Evolutionary conservation across 768 basidiomycete species (phyloP), one percentile per base, ranked within the genome.

Genomic region (Termitomyces sp.): DNA sequence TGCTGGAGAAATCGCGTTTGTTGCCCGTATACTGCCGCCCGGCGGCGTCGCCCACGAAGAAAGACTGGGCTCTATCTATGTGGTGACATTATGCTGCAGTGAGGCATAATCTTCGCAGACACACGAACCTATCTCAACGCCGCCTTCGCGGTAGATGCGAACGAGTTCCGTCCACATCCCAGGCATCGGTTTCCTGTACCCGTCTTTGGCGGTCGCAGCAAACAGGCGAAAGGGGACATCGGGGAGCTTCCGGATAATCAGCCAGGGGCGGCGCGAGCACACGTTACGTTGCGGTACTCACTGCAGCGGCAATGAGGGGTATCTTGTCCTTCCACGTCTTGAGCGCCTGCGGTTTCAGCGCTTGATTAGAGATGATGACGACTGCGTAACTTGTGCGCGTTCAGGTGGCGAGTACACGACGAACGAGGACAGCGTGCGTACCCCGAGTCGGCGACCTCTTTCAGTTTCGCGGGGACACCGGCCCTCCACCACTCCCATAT

Each of bases 11-110:
- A 73, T 97, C 95, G 30, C 73, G 71, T 48, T 78, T 73, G 40
- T 65, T 66, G 38, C 69, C 70, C 18, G 72, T 53, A 60, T 77
- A 79, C 50, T 74, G 69, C 48, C 95, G 83, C 12, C 94, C 95
- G 12, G 93, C 95, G 1, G 93, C 93, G 65, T 97, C 95, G 3
- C 95, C 95, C 1, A 96, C 87, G 64, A 89, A 95, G 65, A 91
- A 90, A 0, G 91, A 88, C 0, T 75, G 46, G 0, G 67, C 58
- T 63, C 83, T 80, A 69, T 95, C 93, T 95, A 66, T 0, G 35
- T 6, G 70, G 57, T 12, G 6, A 8, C 7, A n/a, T 26, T 20
- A 35, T 16, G 43, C 46, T n/a, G 28, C 32, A 36, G 23, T 30
- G 36, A 6, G 32, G 8, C 10, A 16, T 4, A n/a, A 0, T 16